Evolutionary conservation across 495 filamentous ascomycete species (phyloP).

Genomic region (Extremus antarcticus): DNA sequence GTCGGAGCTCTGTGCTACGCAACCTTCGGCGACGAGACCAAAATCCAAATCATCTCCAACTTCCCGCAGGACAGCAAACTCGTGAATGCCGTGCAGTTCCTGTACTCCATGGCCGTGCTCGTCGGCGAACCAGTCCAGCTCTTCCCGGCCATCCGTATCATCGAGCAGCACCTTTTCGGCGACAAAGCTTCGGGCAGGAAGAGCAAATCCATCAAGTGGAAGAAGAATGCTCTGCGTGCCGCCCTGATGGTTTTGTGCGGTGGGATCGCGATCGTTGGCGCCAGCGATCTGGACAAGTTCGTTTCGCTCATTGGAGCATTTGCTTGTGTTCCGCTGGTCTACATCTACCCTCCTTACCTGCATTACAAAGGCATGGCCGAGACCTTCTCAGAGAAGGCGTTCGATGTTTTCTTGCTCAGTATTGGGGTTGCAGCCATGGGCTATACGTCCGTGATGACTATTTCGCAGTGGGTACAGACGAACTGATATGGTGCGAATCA

Average conservation of each 20-base stretch:
- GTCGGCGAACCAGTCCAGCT: conserved; percentile 54
- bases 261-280: conserved; percentile 41
- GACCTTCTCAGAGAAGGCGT: conserved; percentile 46
- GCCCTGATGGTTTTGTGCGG: conserved; percentile 40
- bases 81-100: conserved; percentile 55
- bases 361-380: conserved; percentile 72
- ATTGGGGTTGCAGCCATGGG: conserved; percentile 79
- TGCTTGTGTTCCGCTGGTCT: conserved; percentile 44
- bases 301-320: conserved; percentile 52
- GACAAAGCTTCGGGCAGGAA: conserved; percentile 44
- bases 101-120: conserved; percentile 54
- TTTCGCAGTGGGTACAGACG: conserved; percentile 62
- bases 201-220: conserved; percentile 47
- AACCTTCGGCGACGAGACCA: conserved; percentile 46
- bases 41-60: conserved; percentile 54
- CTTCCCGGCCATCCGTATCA: conserved; percentile 51
- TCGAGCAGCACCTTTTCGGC: conserved; percentile 44
- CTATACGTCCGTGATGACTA: conserved; percentile 76
- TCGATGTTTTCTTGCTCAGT: conserved; percentile 62
- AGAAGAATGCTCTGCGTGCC: conserved; percentile 51
- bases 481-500: no score
- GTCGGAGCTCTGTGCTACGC: conserved; percentile 55
- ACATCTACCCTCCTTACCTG: conserved; percentile 58
- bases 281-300: conserved; percentile 51
- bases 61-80: conserved; percentile 50